Percentiles rank a stretch among this genome's conserved stretches.
Conservation (phyloP, 2,329 filamentous ascomycete genomes). For the Massarina eburnea region DNA sequence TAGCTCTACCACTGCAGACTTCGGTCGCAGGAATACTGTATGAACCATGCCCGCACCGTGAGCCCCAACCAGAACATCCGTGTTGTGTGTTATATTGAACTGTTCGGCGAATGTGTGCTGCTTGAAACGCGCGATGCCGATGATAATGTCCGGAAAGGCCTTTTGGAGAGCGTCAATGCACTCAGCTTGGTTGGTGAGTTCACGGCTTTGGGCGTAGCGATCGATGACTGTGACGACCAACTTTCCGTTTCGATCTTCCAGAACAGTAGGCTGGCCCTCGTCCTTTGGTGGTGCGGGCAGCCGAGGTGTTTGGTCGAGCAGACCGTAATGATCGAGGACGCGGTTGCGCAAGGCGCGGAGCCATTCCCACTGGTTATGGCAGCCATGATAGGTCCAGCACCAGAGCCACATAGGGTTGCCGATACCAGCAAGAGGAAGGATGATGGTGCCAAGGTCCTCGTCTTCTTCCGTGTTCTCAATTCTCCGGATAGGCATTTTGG, state of each 20-base stretch:
- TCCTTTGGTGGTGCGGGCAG: background rate
- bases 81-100: constrained; percentile 1
- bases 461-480: background rate
- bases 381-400: background rate
- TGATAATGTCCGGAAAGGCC: background rate
- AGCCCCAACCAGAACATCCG: background rate
- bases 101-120: background rate
- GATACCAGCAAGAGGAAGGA: background rate
- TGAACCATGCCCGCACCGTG: background rate
- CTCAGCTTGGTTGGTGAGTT: background rate
- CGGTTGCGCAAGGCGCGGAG: background rate
- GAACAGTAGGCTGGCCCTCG: background rate
- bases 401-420: background rate
- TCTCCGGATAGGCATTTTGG: background rate
- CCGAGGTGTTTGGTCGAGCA: background rate
- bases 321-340: background rate
- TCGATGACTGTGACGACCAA: background rate
- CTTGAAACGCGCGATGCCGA: background rate
- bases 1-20: background rate
- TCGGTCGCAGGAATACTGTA: background rate
- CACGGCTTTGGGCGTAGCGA: background rate
- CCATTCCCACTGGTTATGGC: background rate
- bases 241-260: background rate
- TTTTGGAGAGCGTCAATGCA: background rate
- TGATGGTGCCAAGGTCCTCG: constrained; percentile 1